Evolutionary conservation across 2,329 filamentous ascomycete species (phyloP).

Genomic region (Ophiostoma quercus): DNA sequence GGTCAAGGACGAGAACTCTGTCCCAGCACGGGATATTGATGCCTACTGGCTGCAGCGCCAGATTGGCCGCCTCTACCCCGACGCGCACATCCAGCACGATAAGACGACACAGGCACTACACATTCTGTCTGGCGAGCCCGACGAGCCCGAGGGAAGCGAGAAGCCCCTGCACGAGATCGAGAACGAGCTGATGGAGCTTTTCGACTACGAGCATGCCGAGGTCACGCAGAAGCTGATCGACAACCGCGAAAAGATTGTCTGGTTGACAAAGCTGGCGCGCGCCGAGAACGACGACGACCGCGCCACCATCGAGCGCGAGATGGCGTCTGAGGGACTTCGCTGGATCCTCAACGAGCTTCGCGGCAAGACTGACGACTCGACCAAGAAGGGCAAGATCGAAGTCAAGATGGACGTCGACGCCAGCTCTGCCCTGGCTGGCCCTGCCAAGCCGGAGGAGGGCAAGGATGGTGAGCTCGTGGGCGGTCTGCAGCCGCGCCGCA

Average conservation of each 20-base stretch:
- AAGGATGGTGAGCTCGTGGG: conserved; percentile 66
- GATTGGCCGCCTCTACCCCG: conserved; percentile 79
- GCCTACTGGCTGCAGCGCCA: conserved; percentile 96
- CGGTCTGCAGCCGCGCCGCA: conserved; percentile 76
- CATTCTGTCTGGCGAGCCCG: conserved; percentile 71
- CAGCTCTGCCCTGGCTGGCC: conserved; percentile 46
- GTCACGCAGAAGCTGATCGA: conserved; percentile 84
- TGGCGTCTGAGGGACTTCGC: conserved; percentile 80
- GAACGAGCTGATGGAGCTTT: conserved; percentile 96
- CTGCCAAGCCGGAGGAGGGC: conserved; percentile 49
- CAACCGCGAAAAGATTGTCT: conserved; percentile 91
- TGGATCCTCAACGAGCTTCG: conserved; percentile 83
- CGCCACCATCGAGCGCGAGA: conserved; percentile 77
- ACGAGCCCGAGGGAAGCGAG: conserved; percentile 68
- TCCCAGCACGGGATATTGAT: conserved; percentile 86
- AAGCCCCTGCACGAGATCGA: conserved; percentile 88
- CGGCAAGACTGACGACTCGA: conserved; percentile 55
- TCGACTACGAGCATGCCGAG: conserved; percentile 94
- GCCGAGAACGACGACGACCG: conserved; percentile 75
- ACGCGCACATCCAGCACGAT: conserved; percentile 88
- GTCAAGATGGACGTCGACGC: conserved; percentile 95
- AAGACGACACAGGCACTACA: conserved; percentile 82
- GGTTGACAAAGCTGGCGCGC: conserved; percentile 82
- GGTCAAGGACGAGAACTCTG: conserved; percentile 53
- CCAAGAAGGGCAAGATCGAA: conserved; percentile 64